Conservation (phyloP, 495 filamentous ascomycete species). For the Hyaloscypha hepaticicola region DNA sequence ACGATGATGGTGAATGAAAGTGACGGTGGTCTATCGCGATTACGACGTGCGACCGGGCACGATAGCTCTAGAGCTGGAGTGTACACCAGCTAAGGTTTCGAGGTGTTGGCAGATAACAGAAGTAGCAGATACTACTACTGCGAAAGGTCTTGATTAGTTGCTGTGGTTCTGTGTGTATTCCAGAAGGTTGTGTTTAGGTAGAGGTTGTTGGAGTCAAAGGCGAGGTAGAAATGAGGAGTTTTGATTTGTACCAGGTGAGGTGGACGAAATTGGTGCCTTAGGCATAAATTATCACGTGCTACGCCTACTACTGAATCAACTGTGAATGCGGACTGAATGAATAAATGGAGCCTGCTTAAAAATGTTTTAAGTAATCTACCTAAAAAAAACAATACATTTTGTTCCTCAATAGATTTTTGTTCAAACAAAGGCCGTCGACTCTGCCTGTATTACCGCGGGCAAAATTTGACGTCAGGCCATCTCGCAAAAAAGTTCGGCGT, state of each 20-base stretch:
- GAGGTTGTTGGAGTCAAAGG: neutral
- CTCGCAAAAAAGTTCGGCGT: neutral
- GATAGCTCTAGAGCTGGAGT: neutral
- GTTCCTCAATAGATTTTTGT: neutral
- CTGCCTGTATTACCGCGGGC: neutral
- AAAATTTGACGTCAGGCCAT: neutral
- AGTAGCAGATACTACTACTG: conserved; percentile 10
- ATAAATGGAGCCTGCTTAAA: too few species aligned
- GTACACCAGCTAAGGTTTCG: conserved; percentile 4
- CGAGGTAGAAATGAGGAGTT: neutral
- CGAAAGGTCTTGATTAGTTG: conserved; percentile 10
- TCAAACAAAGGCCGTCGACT: neutral
- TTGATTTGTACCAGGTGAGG: neutral
- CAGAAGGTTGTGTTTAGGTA: neutral
- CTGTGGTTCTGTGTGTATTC: neutral
- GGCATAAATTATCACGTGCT: too few species aligned
- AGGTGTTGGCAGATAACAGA: conserved; percentile 8
- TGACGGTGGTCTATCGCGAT: conserved; percentile 20
- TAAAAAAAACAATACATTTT: too few species aligned
- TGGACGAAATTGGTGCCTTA: too few species aligned
- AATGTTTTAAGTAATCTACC: too few species aligned
- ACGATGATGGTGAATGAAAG: conserved; percentile 22
- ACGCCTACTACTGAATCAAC: too few species aligned
- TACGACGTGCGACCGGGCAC: conserved; percentile 28
- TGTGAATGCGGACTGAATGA: too few species aligned